Base-by-base conservation (phyloP, 352 stramenopile genomes). In the Globisporangium canariense region DNA sequence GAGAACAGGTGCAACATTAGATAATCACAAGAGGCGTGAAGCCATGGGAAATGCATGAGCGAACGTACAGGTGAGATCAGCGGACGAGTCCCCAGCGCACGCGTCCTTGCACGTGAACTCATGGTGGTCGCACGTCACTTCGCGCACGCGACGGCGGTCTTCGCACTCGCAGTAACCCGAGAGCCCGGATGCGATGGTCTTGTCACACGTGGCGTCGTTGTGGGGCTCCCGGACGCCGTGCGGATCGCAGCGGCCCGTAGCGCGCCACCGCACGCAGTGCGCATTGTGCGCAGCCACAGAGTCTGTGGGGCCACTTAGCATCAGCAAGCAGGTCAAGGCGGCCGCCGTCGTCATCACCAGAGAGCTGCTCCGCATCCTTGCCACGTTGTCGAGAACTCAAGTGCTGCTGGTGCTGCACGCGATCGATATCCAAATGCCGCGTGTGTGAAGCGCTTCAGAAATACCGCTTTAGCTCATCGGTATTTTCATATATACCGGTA, bases 121-220 rank as follows among this genome's bases (percentile, higher is more conserved):
- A 66, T 94, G 86, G 66, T 94, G 86, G 32, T 91, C 81, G 62
- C 86, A 94, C 2, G 50, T 66, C 4, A 91, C 83, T 64, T 94
- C 83, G 32, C 86, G 83, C 60, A 91, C 83, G 60, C 80, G 86
- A 40, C 83, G 83, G n/a, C 82, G 83, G 60, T 70, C 66, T 65
- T 91, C 83, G 64, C 86, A 94, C 72, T 94, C 86, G 66, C 86
- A 94, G 63, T 79, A 94, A 56, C 86, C 86, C 18, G 83, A 89
- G 38, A 75, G 55, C 0, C 80, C 78, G 0, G 71, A 71, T 30
- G 64, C 49, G 62, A 94, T 87, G 50, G 64, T 77, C 36, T 73
- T 57, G 9, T 66, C 65, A 66, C 86, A 94, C 53, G 80, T 38
- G 34, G 73, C 77, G 67, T 94, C 86, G 47, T 83, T 86, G 20